Conservation (phyloP, 2,329 filamentous ascomycete genomes). For the Byssochlamys sp. region DNA sequence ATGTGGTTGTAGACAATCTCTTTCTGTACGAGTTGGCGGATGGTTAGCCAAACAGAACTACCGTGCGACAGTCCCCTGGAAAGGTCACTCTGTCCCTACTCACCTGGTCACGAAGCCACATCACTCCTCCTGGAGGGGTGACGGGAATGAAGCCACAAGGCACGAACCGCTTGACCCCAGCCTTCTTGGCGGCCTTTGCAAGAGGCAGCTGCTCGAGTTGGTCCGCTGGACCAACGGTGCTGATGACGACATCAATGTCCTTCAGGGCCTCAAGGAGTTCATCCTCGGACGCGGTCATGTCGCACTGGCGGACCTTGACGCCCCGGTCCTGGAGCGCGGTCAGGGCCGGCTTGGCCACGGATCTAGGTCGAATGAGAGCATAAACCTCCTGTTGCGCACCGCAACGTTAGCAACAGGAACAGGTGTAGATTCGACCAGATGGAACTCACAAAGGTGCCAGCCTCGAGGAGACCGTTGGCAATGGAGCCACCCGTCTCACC, state of each 20-base stretch:
- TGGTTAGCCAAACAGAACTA: not conserved
- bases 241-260: conserved; percentile 40
- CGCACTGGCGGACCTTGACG: conserved; percentile 32
- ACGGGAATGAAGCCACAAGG: conserved; percentile 43
- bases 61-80: not conserved
- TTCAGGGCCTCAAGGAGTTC: conserved; percentile 24
- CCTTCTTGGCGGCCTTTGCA: conserved; percentile 40
- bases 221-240: conserved; percentile 26
- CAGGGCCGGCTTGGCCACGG: conserved; percentile 39
- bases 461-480: conserved; percentile 27
- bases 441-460: conserved; percentile 14
- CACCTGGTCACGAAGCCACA: conserved; percentile 34
- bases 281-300: conserved; percentile 19
- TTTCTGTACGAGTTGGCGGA: conserved; percentile 29
- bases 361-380: conserved; percentile 40
- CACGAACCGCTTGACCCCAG: conserved; percentile 44
- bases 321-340: conserved; percentile 33
- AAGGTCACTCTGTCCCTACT: conserved; percentile 1
- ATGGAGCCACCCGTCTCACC: conserved; percentile 34
- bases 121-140: conserved; percentile 37
- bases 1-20: conserved; percentile 44
- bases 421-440: not conserved
- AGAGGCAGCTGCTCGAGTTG: conserved; percentile 38
- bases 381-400: conserved; percentile 34
- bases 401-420: not conserved